phyloP scores from a whole-genome alignment of 2,329 filamentous ascomycete genomes.

The Aspergillus fijiensis region DNA sequence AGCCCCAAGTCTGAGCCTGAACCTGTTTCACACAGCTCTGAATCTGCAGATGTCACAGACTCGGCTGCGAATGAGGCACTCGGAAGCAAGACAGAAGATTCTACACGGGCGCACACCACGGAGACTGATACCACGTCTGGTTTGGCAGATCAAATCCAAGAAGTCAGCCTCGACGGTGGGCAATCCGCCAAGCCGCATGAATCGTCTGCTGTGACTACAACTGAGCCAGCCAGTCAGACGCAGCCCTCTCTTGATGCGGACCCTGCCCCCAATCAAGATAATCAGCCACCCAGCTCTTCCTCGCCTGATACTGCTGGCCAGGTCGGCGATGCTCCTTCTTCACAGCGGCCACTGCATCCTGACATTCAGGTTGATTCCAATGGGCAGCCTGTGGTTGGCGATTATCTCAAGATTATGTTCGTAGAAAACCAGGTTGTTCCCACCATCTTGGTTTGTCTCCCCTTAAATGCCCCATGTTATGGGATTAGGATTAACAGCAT shows the following conservation, averaged over 20 bases:
- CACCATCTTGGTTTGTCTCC: slow-evolving; percentile 76
- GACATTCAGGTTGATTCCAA: slow-evolving; percentile 60
- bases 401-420: slow-evolving; percentile 93
- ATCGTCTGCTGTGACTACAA: slow-evolving; percentile 11
- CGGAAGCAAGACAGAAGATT: background rate
- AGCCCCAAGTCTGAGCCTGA: slow-evolving; percentile 23
- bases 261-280: slow-evolving; percentile 58
- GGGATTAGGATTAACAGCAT: slow-evolving; percentile 2
- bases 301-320: slow-evolving; percentile 22
- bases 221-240: slow-evolving; percentile 23
- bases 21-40: slow-evolving; percentile 19
- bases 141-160: slow-evolving; percentile 55
- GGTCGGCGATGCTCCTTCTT: slow-evolving; percentile 15
- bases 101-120: slow-evolving; percentile 21
- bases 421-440: slow-evolving; percentile 92
- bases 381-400: slow-evolving; percentile 80
- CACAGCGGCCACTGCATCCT: slow-evolving; percentile 26
- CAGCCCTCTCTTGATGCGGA: slow-evolving; percentile 65
- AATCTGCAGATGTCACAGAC: background rate
- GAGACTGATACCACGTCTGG: slow-evolving; percentile 50
- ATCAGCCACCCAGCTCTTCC: slow-evolving; percentile 22
- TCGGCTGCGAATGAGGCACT: background rate
- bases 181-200: slow-evolving; percentile 47
- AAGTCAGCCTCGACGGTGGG: slow-evolving; percentile 61
- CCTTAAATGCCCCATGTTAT: background rate